phyloP scores from a whole-genome alignment of 2,329 filamentous ascomycete genomes.

The Paecilomyces fulvus region DNA sequence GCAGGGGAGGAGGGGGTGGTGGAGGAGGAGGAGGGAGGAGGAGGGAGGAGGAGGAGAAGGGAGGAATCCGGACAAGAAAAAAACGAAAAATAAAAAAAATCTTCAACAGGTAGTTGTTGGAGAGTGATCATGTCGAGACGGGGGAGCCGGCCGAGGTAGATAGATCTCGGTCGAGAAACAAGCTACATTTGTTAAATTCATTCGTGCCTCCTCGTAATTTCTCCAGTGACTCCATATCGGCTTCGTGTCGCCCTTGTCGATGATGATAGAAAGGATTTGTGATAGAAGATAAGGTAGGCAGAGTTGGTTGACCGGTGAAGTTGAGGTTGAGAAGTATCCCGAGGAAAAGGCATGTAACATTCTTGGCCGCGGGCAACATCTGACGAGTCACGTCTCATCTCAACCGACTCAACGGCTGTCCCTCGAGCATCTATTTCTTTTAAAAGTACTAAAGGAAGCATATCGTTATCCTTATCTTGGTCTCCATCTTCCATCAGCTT shows the following conservation, averaged over 20 bases:
- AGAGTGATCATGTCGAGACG: neutral
- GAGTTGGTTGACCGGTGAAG: neutral
- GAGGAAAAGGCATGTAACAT: neutral
- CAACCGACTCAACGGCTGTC: neutral
- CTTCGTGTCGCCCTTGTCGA: neutral
- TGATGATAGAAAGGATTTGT: neutral
- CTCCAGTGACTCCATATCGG: neutral
- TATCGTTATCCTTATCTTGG: neutral
- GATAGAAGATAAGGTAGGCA: neutral
- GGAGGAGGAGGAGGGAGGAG: too few species aligned
- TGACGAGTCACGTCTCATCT: neutral
- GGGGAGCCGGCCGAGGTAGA: neutral
- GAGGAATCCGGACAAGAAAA: neutral
- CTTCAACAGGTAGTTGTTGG: neutral
- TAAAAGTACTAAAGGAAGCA: neutral
- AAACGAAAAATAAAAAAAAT: neutral
- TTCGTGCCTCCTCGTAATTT: neutral
- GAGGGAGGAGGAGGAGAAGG: neutral
- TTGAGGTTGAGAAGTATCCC: neutral
- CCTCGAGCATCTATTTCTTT: neutral
- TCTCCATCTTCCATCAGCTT: neutral
- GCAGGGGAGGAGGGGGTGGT: neutral
- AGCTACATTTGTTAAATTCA: neutral
- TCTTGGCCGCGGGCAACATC: neutral
- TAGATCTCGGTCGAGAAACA: neutral